Base-by-base conservation (phyloP, 139 green algal genomes). In the Chlorella sp. region DNA sequence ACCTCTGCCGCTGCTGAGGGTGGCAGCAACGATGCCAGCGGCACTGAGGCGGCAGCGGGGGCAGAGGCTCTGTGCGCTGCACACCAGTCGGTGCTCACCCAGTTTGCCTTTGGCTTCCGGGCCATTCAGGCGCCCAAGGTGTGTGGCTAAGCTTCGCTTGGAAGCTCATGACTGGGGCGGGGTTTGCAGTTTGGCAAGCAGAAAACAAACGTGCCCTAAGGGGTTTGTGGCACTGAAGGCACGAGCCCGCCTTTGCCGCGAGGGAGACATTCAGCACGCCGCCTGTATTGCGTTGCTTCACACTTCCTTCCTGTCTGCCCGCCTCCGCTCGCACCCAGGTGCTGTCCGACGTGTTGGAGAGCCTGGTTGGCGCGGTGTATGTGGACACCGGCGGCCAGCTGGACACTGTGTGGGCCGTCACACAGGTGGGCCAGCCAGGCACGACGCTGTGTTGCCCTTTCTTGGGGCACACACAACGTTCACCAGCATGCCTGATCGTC, bases 291-390 rank as follows among this genome's bases (percentile, higher is more conserved):
- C 67, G 7, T 44, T 44, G 1, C 32, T 4, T 73, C 67, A n/a
- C 20, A 1, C 68, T 38, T 41, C 39, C 72, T 55, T 47, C 0
- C 47, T 36, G 9, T n/a, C n/a, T n/a, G n/a, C n/a, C n/a, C n/a
- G n/a, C n/a, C 69, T 36, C 69, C 16, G 23, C 25, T 0, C 13
- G 36, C 44, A 32, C 80, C 74, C 92, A 94, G 86, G 87, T 89
- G 51, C 87, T 93, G 75, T 85, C 72, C 6, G 91, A 94, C 65
- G 56, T 94, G 16, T 64, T 92, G 32, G 91, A 94, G 85, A 70
- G 83, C 21, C 38, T 93, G 64, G 57, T 91, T 17, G 91, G 89
- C 0, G 91, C 89, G 28, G 78, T 93, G 81, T 93, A 85, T 36
- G 60, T 93, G 39, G 91, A 94, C 80, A 83, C 55, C 5, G 68